Percentiles rank a stretch among this genome's conserved stretches.
phyloP scores from a whole-genome alignment of 1,284 basidiomycete genomes.

The Boletus smithii region DNA sequence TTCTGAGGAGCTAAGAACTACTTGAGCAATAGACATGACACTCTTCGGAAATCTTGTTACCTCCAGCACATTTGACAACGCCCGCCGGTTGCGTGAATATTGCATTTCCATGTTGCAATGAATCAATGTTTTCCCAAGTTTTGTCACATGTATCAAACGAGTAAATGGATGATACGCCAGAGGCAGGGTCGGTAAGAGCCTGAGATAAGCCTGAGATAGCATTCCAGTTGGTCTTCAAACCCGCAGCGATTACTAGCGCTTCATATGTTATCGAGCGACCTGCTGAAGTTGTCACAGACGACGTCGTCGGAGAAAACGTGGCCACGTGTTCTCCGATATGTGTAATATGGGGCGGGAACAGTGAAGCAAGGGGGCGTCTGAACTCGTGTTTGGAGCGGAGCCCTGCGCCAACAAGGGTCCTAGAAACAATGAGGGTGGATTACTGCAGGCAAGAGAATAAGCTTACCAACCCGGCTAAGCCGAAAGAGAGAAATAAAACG shows the following conservation, averaged over 20 bases:
- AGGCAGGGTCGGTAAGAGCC: slow-evolving; percentile 73
- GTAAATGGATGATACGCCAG: slow-evolving; percentile 94
- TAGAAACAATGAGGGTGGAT: slow-evolving; percentile 32
- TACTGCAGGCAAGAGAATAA: neutral
- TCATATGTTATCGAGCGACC: slow-evolving; percentile 83
- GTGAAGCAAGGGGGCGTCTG: slow-evolving; percentile 60
- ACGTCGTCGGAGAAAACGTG: slow-evolving; percentile 73
- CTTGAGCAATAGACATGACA: slow-evolving; percentile 30
- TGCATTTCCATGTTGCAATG: slow-evolving; percentile 75
- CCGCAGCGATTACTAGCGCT: slow-evolving; percentile 84
- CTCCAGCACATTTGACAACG: slow-evolving; percentile 93
- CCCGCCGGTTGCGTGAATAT: slow-evolving; percentile 98
- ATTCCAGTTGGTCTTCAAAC: slow-evolving; percentile 84
- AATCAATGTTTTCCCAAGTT: slow-evolving; percentile 78
- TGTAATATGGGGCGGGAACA: slow-evolving; percentile 74
- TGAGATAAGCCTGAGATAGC: slow-evolving; percentile 73
- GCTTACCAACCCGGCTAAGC: slow-evolving; percentile 76
- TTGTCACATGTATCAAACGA: slow-evolving; percentile 87
- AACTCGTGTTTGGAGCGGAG: slow-evolving; percentile 69
- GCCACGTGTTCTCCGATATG: slow-evolving; percentile 76
- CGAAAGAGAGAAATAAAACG: neutral
- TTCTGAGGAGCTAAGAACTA: slow-evolving; percentile 93
- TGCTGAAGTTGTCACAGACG: slow-evolving; percentile 67
- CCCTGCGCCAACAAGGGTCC: slow-evolving; percentile 92
- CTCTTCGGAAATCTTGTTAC: slow-evolving; percentile 35